Percentiles rank a stretch among this genome's conserved stretches.
These are phyloP conservation scores for Trichoderma sp. DNA, from an alignment of 2,329 filamentous ascomycete genomes.

Conservation along the genomic window DNA sequence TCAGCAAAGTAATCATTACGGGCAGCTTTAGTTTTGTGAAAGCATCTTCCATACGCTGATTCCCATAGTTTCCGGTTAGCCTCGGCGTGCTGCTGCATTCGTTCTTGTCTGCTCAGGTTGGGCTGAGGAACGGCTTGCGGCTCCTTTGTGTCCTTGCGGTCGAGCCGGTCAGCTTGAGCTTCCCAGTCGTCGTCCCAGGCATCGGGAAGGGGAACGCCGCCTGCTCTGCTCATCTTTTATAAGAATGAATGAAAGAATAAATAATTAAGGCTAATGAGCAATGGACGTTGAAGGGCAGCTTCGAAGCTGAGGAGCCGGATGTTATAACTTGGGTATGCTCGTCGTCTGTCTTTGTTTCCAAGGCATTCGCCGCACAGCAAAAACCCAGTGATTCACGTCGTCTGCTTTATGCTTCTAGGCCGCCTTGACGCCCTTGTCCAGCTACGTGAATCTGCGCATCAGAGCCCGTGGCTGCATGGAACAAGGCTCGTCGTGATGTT, in stretches of 20 bases:
- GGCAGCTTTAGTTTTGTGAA: not conserved
- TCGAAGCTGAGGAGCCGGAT: not conserved
- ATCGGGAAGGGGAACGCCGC: constrained; percentile 62
- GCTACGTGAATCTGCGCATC: not conserved
- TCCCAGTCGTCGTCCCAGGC: constrained; percentile 96
- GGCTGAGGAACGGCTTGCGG: constrained; percentile 36
- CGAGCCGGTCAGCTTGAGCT: constrained; percentile 62
- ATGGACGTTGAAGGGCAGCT: not conserved
- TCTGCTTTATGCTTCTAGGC: not conserved
- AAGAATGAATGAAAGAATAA: not conserved
- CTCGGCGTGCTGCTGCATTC: constrained; percentile 75
- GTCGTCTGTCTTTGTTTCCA: not conserved
- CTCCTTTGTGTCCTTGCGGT: constrained; percentile 36
- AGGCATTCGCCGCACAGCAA: not conserved
- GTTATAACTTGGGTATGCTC: not conserved
- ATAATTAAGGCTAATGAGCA: not conserved
- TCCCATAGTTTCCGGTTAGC: constrained; percentile 85
- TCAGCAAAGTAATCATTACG: not conserved
- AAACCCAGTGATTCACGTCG: not conserved
- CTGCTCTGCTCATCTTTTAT: constrained; percentile 40
- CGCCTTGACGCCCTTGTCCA: not conserved
- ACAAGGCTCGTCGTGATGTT: not conserved
- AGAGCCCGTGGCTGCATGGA: not conserved
- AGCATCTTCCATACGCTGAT: constrained; percentile 62
- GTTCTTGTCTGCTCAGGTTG: constrained; percentile 68